Percentiles rank a stretch among this genome's conserved stretches.
Evolutionary conservation across 2,329 filamentous ascomycete genomes (phyloP).

Genomic region (Paracorniculantispora psalliotae): DNA sequence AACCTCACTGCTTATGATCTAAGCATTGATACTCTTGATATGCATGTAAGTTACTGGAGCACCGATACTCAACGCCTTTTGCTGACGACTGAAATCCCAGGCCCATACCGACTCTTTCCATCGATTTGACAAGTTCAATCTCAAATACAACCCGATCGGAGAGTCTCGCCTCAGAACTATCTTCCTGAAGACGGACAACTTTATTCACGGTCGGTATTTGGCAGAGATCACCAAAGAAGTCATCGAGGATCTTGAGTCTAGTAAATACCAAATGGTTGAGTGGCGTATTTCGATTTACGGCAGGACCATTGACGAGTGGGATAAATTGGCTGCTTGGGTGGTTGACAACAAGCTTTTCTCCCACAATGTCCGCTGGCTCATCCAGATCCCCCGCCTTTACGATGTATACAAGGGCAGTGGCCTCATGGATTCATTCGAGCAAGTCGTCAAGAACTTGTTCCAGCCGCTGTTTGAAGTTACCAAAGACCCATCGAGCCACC

Average conservation of each 20-base stretch:
- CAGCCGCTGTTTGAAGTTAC: conserved; percentile 93
- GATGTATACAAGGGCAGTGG: conserved; percentile 91
- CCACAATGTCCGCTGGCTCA: conserved; percentile 94
- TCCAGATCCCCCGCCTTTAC: conserved; percentile 90
- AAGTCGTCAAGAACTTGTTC: conserved; percentile 88
- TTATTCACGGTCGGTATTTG: conserved; percentile 90
- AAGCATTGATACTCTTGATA: conserved; percentile 96
- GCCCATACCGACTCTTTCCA: conserved; percentile 98
- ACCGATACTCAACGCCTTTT: not conserved
- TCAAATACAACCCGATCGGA: conserved; percentile 97
- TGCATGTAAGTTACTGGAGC: conserved; percentile 67
- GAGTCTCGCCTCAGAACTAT: conserved; percentile 96
- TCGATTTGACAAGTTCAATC: conserved; percentile 98
- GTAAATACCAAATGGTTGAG: conserved; percentile 99
- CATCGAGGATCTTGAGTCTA: conserved; percentile 92
- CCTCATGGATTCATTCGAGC: conserved; percentile 83
- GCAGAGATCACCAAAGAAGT: conserved; percentile 98
- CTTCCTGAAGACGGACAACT: conserved; percentile 97
- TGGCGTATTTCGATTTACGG: conserved; percentile 99
- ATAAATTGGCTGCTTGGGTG: conserved; percentile 95
- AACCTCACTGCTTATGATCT: conserved; percentile 95
- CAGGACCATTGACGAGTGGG: conserved; percentile 89
- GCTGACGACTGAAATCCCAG: conserved; percentile 33
- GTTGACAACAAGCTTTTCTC: conserved; percentile 98
- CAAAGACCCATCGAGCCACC: conserved; percentile 76